Evolutionary conservation across 257 asterid genomes (phyloP), one percentile per base, ranked within the genome.

Genomic region (Solanum chiquidenum): DNA sequence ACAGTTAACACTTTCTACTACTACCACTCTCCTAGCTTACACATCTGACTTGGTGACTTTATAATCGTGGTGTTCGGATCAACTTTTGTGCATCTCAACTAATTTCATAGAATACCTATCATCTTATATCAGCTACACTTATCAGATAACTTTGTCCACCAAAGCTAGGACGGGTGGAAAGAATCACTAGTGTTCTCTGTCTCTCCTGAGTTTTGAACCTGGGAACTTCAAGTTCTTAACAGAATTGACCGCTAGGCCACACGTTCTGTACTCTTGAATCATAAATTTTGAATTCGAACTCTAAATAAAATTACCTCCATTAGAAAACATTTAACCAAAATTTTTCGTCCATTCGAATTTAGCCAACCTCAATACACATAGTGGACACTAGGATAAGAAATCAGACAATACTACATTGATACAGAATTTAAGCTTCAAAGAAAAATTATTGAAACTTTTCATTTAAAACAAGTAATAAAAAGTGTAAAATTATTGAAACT

Each of bases 101-200:
- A 18, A 55, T 55, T 55, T 20, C 0, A 20, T 55, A 20, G 0
- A 20, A 55, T 55, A 55, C 1, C 0, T 7, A 20, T 18, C 10
- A 16, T 4, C 0, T 0, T 0, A 52, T 2, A 16, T 52, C 60
- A 52, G 0, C 9, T 0, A 55, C 0, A 55, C 7, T 4, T 20
- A 20, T 55, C n/a, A 7, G 2, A 0, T 55, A 55, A 55, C 11
- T 20, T 0, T 55, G 11, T 55, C 0, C 0, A 20, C 0, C 25
- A 0, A 55, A 20, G 0, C 0, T 55, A 20, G 11, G 5, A 55
- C 0, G 0, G 2, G 0, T 55, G 0, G 4, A 20, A 20, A 55
- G 2, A 55, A 20, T 55, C 0, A 0, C 11, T 20, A 3, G 11
- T 55, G 1, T 3, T 55, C 0, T 55, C 0, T 3, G 5, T 20